phyloP scores from a whole-genome alignment of 768 basidiomycete species.

The Panaeolus cyanescens region DNA sequence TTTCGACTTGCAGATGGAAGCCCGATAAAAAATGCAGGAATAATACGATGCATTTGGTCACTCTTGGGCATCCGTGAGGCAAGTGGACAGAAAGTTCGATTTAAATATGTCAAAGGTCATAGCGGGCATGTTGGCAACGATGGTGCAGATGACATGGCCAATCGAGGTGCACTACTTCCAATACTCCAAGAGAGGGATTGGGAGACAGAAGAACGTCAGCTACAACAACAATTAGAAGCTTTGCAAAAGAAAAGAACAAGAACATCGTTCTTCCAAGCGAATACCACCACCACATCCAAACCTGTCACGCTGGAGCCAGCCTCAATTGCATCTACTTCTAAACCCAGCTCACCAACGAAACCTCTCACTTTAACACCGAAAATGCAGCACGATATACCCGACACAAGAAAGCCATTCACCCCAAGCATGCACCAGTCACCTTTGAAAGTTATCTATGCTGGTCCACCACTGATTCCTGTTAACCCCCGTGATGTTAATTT shows the following conservation, averaged over 20 bases:
- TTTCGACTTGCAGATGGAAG: conserved; percentile 49
- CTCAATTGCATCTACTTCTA: background rate
- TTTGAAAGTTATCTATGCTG: conserved; percentile 19
- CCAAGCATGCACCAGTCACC: too few relatives aligned
- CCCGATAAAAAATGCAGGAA: conserved; percentile 69
- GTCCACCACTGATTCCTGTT: conserved; percentile 22
- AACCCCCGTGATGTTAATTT: conserved; percentile 17
- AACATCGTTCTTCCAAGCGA: background rate
- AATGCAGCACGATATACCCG: background rate
- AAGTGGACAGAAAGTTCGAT: conserved; percentile 54
- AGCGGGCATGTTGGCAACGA: conserved; percentile 82
- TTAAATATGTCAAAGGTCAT: conserved; percentile 82
- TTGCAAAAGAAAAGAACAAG: background rate
- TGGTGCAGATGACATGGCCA: conserved; percentile 77
- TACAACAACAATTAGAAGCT: conserved; percentile 8
- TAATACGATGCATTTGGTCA: conserved; percentile 72
- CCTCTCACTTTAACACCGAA: background rate
- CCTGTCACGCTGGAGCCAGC: background rate
- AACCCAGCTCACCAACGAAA: background rate
- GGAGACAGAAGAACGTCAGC: conserved; percentile 34
- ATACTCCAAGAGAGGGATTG: conserved; percentile 59
- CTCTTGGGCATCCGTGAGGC: conserved; percentile 56
- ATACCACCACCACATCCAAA: background rate
- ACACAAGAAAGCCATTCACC: background rate
- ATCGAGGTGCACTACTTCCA: conserved; percentile 48